phyloP scores from a whole-genome alignment of 1,139 yeast genomes.

The Geotrichum europaeum region DNA sequence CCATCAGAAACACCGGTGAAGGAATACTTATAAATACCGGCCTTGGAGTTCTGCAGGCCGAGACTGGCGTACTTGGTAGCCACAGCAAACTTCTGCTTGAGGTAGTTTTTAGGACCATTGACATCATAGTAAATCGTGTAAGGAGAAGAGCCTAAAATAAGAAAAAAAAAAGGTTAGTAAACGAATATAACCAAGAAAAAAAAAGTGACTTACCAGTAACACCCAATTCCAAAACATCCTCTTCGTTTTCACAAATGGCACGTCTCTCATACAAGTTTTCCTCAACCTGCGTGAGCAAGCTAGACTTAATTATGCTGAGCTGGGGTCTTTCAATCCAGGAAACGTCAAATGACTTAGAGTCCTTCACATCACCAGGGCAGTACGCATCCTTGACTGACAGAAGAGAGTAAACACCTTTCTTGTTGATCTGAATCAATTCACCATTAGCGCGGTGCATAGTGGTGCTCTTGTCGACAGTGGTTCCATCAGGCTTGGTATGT shows the following conservation, averaged over 20 bases:
- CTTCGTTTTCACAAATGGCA: constrained; percentile 45
- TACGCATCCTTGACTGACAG: constrained; percentile 55
- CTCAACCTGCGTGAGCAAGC: constrained; percentile 23
- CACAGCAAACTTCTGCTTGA: constrained; percentile 40
- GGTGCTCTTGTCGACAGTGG: neutral
- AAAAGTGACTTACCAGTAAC: constrained; percentile 43
- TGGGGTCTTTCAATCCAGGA: constrained; percentile 50
- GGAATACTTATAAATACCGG: constrained; percentile 58
- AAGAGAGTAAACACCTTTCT: constrained; percentile 61
- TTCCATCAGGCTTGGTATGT: constrained; percentile 19
- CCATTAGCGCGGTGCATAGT: constrained; percentile 24
- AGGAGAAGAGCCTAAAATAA: constrained; percentile 46
- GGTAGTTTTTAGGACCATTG: constrained; percentile 51
- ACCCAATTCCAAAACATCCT: constrained; percentile 45
- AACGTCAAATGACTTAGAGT: constrained; percentile 23
- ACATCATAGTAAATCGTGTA: constrained; percentile 66
- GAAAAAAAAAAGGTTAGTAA: constrained; percentile 3
- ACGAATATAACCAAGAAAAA: neutral
- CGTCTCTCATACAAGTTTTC: constrained; percentile 32
- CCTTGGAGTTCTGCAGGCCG: constrained; percentile 32
- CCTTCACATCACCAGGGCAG: constrained; percentile 56
- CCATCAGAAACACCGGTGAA: constrained; percentile 64
- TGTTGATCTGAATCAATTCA: constrained; percentile 38
- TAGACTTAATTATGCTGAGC: constrained; percentile 36
- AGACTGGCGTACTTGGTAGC: constrained; percentile 48